Evolutionary conservation across 2,329 filamentous ascomycete species (phyloP).

Genomic region (Paecilomyces fulvus): DNA sequence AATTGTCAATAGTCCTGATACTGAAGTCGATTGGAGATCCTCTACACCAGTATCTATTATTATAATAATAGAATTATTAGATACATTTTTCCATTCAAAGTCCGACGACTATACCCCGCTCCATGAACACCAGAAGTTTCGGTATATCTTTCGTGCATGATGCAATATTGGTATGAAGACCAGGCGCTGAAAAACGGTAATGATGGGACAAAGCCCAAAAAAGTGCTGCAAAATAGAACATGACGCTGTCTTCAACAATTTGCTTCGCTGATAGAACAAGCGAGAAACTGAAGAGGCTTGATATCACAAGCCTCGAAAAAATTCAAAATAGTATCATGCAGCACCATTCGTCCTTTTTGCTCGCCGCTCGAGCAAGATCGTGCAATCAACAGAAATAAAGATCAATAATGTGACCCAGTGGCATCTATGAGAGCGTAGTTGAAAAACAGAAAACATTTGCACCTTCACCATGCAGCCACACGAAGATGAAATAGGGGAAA

Average conservation of each 20-base stretch:
- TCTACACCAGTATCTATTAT: neutral
- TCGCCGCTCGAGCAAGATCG: neutral
- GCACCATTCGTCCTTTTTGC: neutral
- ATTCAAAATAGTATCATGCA: too few species aligned
- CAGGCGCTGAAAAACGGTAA: neutral
- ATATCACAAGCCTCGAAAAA: neutral
- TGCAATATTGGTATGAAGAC: neutral
- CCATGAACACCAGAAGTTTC: neutral
- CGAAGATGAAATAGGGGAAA: neutral
- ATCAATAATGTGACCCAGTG: neutral
- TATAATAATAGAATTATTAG: neutral
- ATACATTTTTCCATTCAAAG: neutral
- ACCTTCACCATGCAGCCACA: neutral
- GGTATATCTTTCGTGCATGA: neutral
- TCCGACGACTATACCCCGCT: neutral
- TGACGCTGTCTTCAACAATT: neutral
- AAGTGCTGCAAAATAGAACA: neutral
- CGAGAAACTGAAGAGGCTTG: neutral
- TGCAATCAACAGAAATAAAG: neutral
- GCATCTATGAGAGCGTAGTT: neutral
- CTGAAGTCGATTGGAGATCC: neutral
- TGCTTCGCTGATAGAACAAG: neutral
- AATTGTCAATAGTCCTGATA: neutral
- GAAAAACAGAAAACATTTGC: neutral
- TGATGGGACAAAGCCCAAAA: neutral